Percentiles rank a stretch among this genome's conserved stretches.
These are phyloP conservation scores for Aspergillus leporis DNA, from an alignment of 495 filamentous ascomycete genomes.

Conservation along the genomic window DNA sequence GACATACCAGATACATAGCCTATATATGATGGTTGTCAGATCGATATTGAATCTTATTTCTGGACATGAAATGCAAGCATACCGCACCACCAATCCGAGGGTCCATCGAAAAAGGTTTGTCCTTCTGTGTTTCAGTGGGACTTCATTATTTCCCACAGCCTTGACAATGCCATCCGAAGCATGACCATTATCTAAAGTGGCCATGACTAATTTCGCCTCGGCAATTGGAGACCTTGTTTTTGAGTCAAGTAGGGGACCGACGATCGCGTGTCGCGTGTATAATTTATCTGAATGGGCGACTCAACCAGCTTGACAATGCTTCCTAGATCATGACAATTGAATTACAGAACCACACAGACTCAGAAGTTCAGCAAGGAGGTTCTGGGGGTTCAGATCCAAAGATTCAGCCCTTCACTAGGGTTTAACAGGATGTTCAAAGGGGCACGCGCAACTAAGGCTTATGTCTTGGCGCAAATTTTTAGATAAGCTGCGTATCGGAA, in stretches of 20 bases:
- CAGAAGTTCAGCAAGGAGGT: background rate
- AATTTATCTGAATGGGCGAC: background rate
- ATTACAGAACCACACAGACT: background rate
- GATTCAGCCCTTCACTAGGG: background rate
- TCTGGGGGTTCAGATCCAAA: background rate
- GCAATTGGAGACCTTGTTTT: background rate
- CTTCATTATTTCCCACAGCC: constrained; percentile 10
- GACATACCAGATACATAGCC: constrained; percentile 81
- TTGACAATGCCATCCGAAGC: constrained; percentile 24
- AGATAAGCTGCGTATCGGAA: background rate
- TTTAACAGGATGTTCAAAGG: background rate
- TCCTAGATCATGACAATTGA: background rate
- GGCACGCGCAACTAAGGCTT: background rate
- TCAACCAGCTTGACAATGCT: background rate
- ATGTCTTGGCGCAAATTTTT: background rate
- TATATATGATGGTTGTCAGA: constrained; percentile 32
- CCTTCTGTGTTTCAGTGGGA: constrained; percentile 23
- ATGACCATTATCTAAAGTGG: constrained; percentile 31
- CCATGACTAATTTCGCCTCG: constrained; percentile 19
- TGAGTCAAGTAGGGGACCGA: background rate
- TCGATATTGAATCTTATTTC: background rate
- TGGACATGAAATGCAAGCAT: constrained; percentile 18
- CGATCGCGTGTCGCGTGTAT: constrained; percentile 7
- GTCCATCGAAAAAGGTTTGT: constrained; percentile 48
- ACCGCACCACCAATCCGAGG: constrained; percentile 64